Percentiles rank a stretch among this genome's conserved stretches.
Conservation (phyloP, 2,329 filamentous ascomycete species). For the Neoscytalidium dimidiatum region DNA sequence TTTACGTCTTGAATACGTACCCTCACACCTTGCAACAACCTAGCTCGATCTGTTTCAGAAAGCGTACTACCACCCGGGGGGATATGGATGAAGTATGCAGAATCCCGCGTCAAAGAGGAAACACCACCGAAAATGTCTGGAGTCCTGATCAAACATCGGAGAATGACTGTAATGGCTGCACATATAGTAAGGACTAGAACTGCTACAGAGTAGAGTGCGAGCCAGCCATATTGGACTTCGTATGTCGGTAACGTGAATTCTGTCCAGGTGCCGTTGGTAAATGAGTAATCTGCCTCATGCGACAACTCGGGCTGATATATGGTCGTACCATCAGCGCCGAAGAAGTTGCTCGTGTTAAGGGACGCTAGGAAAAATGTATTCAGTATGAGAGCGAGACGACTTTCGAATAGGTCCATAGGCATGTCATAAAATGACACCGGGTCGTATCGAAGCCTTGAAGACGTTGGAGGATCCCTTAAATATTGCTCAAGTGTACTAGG, state of each 20-base stretch:
- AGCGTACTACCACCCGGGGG: constrained; percentile 16
- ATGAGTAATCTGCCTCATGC: neutral
- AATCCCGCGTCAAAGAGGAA: constrained; percentile 22
- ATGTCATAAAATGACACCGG: neutral
- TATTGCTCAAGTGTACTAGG: neutral
- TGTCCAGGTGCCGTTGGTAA: neutral
- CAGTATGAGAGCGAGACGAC: constrained; percentile 21
- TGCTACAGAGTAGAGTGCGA: neutral
- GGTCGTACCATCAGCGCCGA: neutral
- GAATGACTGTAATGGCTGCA: constrained; percentile 17
- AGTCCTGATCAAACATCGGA: constrained; percentile 7
- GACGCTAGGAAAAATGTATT: constrained; percentile 20
- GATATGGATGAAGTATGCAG: constrained; percentile 17
- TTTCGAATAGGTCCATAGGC: neutral
- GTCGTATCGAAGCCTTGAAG: neutral
- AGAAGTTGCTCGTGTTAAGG: constrained; percentile 5
- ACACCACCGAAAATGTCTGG: constrained; percentile 23
- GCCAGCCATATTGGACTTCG: neutral
- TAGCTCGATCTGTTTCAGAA: constrained; percentile 19
- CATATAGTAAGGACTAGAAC: constrained; percentile 15
- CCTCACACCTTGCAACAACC: constrained; percentile 19
- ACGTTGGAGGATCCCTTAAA: neutral
- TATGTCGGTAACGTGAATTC: neutral
- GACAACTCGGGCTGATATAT: neutral
- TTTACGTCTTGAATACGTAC: constrained; percentile 25